Conservation (phyloP, 23 red algal genomes). For the Chondrus crispus region DNA sequence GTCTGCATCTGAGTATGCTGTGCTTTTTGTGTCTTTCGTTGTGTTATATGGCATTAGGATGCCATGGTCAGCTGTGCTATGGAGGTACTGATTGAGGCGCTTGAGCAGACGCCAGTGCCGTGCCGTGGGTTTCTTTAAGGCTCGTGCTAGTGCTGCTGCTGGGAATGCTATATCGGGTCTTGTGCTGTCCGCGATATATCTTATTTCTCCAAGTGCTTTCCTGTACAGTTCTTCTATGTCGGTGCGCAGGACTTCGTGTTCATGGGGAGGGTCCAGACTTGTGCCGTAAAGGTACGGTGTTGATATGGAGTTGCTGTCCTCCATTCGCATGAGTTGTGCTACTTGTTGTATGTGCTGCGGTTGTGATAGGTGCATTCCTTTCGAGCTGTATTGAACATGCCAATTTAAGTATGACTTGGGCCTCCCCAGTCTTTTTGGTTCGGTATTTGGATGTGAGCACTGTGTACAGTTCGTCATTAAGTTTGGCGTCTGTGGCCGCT, state of each 20-base stretch:
- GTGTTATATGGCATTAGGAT: too few relatives aligned
- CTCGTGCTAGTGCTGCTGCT: background rate
- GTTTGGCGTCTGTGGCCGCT: too few relatives aligned
- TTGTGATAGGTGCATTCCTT: background rate
- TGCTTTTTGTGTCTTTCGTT: too few relatives aligned
- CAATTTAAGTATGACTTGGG: background rate
- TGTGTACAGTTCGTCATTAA: too few relatives aligned
- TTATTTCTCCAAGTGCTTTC: background rate
- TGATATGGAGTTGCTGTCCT: background rate
- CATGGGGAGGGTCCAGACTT: background rate
- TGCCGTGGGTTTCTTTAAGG: background rate
- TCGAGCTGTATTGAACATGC: background rate
- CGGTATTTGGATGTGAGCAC: too few relatives aligned
- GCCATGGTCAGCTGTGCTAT: background rate
- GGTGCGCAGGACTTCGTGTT: background rate
- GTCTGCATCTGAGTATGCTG: background rate
- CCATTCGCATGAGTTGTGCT: background rate
- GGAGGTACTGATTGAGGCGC: background rate
- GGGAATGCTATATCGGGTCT: slow-evolving; percentile 2
- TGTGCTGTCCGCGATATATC: background rate
- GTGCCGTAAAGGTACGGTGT: background rate
- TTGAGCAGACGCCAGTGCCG: background rate
- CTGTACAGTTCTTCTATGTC: background rate
- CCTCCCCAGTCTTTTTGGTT: background rate
- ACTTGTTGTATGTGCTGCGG: background rate